Evolutionary conservation across 768 basidiomycete species (phyloP).

Genomic region (Boletus rex-veris): DNA sequence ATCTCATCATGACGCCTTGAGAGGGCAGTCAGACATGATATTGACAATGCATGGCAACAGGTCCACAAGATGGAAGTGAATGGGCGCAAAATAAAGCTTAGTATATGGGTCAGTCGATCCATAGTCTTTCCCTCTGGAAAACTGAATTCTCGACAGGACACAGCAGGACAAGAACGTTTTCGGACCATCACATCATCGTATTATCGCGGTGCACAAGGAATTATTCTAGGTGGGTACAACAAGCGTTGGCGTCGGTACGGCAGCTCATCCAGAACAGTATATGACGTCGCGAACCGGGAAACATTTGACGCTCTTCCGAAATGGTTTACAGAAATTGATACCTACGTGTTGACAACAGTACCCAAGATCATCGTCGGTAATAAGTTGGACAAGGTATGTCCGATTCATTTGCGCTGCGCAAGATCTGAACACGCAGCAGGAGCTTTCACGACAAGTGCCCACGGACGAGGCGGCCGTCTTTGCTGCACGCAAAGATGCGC

Average conservation of each 20-base stretch:
- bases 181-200: conserved; percentile 94
- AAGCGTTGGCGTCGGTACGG: not conserved
- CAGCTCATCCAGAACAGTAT: conserved; percentile 50
- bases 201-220: conserved; percentile 85
- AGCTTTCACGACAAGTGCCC: conserved; percentile 85
- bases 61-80: conserved; percentile 87
- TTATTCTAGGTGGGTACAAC: conserved; percentile 57
- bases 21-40: not conserved
- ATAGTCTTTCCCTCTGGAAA: not conserved
- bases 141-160: conserved; percentile 53
- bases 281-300: conserved; percentile 90
- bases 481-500: conserved; percentile 73
- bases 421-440: conserved; percentile 42
- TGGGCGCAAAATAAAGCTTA: conserved; percentile 84
- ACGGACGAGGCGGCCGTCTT: conserved; percentile 75
- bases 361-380: conserved; percentile 94
- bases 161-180: conserved; percentile 96
- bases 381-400: conserved; percentile 83
- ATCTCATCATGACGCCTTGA: not conserved
- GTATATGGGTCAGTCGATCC: conserved; percentile 81
- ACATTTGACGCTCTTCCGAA: conserved; percentile 92
- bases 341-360: conserved; percentile 80
- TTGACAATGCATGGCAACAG: conserved; percentile 34
- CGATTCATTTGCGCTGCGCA: too few relatives aligned
- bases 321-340: conserved; percentile 93